Percentiles rank a stretch among this genome's conserved stretches.
phyloP scores from a whole-genome alignment of 371 early-diverging fungal genomes.

The Apophysomyces elegans region DNA sequence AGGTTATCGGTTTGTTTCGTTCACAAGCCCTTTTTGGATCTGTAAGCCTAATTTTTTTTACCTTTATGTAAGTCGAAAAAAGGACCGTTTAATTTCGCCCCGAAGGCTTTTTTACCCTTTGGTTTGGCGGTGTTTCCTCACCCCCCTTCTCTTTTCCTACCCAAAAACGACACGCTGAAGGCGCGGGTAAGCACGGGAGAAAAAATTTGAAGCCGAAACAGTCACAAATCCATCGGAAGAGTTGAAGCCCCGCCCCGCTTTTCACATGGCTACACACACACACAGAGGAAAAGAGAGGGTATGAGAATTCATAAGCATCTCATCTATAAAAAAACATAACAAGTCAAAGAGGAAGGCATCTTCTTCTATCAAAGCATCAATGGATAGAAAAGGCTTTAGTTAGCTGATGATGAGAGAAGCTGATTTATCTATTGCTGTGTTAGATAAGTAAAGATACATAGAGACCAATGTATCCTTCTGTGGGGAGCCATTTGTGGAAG shows the following conservation, averaged over 20 bases:
- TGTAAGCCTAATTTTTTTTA: neutral
- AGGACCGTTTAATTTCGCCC: constrained; percentile 14
- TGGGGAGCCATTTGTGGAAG: neutral
- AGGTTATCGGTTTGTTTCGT: neutral
- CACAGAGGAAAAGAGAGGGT: neutral
- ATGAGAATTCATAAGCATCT: too few relatives aligned
- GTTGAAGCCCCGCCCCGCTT: neutral
- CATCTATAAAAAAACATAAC: too few relatives aligned
- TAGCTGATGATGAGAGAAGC: too few relatives aligned
- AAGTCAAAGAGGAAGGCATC: too few relatives aligned
- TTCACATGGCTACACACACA: constrained; percentile 3
- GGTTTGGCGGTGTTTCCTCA: constrained; percentile 1
- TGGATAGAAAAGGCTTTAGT: too few relatives aligned
- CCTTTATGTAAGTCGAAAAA: constrained; percentile 13
- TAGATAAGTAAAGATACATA: too few relatives aligned
- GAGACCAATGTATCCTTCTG: neutral
- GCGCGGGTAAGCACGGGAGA: constrained; percentile 37
- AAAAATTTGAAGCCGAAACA: constrained; percentile 27
- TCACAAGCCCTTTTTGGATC: neutral
- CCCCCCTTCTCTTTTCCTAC: neutral
- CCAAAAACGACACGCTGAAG: constrained; percentile 19
- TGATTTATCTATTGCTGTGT: too few relatives aligned
- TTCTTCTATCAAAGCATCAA: too few relatives aligned
- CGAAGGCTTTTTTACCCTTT: constrained; percentile 13
- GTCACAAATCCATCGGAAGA: neutral